A percentile compares a stretch with the other conserved stretches of the same genome.
Conservation (phyloP, 345 rosid genomes). For the Conringia planisiliqua region DNA sequence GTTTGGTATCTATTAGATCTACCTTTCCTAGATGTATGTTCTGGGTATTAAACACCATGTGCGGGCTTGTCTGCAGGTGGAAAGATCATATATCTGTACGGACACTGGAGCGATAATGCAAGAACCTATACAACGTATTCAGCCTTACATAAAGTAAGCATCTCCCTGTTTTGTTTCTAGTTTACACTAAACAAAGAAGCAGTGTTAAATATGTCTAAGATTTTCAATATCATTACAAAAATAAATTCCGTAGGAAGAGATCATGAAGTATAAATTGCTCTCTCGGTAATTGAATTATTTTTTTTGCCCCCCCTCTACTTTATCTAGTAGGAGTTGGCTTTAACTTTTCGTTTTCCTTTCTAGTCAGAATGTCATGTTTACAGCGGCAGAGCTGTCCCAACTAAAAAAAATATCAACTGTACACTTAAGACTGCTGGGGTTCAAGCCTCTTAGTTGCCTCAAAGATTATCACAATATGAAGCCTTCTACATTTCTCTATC, state of each 20-base stretch:
- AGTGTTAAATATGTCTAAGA: neutral
- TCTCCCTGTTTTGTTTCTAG: slow-evolving; percentile 2
- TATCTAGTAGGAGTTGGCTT: slow-evolving; percentile 13
- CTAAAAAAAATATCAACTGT: slow-evolving; percentile 70
- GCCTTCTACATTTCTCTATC: slow-evolving; percentile 90
- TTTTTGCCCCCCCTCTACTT: neutral
- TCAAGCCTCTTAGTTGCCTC: slow-evolving; percentile 87
- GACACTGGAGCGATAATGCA: slow-evolving; percentile 91
- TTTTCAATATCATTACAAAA: neutral
- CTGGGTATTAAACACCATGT: neutral
- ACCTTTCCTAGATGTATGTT: slow-evolving; percentile 1
- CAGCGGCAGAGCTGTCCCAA: slow-evolving; percentile 61
- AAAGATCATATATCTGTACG: slow-evolving; percentile 82
- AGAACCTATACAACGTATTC: slow-evolving; percentile 58
- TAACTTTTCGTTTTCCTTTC: slow-evolving; percentile 9
- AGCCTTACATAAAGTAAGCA: slow-evolving; percentile 64
- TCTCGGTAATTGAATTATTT: neutral
- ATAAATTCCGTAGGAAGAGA: neutral
- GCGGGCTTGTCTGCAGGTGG: slow-evolving; percentile 51
- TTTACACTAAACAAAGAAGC: slow-evolving; percentile 5
- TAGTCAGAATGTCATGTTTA: slow-evolving; percentile 66
- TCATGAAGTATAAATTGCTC: slow-evolving; percentile 1
- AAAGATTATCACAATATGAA: slow-evolving; percentile 90
- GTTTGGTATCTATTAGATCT: neutral
- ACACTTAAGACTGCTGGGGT: slow-evolving; percentile 77